Conservation (phyloP, 2,329 filamentous ascomycete species). For the Herpotrichia juniperi region DNA sequence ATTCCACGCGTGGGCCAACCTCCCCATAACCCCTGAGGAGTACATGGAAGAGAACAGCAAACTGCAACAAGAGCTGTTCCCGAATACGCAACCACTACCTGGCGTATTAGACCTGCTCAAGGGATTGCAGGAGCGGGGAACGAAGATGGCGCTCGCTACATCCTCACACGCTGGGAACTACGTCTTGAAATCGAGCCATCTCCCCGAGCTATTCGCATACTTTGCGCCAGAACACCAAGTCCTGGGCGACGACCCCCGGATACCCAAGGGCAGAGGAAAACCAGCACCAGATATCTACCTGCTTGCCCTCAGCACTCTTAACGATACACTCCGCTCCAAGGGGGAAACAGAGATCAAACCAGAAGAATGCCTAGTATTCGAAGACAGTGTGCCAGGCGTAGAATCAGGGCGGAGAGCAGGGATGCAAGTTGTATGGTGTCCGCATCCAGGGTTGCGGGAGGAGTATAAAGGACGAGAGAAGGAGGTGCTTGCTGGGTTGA, state of each 20-base stretch:
- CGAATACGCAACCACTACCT: slow-evolving; percentile 74
- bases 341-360: slow-evolving; percentile 70
- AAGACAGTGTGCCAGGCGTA: slow-evolving; percentile 92
- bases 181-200: slow-evolving; percentile 71
- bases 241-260: slow-evolving; percentile 82
- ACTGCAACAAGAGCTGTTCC: slow-evolving; percentile 76
- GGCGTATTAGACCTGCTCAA: slow-evolving; percentile 74
- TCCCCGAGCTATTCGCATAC: slow-evolving; percentile 65
- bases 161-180: slow-evolving; percentile 77
- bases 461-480: slow-evolving; percentile 79
- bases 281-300: slow-evolving; percentile 94
- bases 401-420: slow-evolving; percentile 89
- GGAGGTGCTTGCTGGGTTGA: slow-evolving; percentile 82
- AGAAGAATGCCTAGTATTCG: slow-evolving; percentile 93
- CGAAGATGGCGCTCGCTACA: slow-evolving; percentile 87
- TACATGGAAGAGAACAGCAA: slow-evolving; percentile 65
- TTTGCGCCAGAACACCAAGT: slow-evolving; percentile 73
- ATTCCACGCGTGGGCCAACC: slow-evolving; percentile 81
- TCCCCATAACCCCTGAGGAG: slow-evolving; percentile 75
- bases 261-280: slow-evolving; percentile 83
- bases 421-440: slow-evolving; percentile 94
- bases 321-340: slow-evolving; percentile 68
- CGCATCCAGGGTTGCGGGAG: slow-evolving; percentile 77
- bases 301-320: slow-evolving; percentile 83
- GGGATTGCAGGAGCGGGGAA: slow-evolving; percentile 62